These are phyloP conservation scores for Fusarium incarnatum DNA, from an alignment of 2,329 filamentous ascomycete species.

Conservation along the genomic window DNA sequence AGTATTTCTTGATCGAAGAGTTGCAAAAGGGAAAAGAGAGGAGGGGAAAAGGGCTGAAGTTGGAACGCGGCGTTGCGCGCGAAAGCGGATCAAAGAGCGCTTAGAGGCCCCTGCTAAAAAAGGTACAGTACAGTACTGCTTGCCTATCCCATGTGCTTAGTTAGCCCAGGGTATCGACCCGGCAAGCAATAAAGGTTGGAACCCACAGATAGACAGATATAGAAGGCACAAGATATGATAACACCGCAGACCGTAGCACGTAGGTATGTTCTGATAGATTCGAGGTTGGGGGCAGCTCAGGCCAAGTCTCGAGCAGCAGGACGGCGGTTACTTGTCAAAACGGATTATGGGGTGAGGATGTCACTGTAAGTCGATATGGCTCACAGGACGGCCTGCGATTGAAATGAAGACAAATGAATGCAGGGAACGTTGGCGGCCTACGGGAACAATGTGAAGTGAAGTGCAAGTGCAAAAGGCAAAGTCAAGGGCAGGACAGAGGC, in stretches of 20 bases:
- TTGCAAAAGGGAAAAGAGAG: conserved; percentile 35
- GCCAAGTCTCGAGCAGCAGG: not conserved
- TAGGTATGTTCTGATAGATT: conserved; percentile 17
- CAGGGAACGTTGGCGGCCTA: conserved; percentile 27
- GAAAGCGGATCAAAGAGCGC: conserved; percentile 45
- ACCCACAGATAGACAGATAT: conserved; percentile 22
- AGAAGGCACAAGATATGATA: conserved; percentile 13
- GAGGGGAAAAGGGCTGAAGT: conserved; percentile 45
- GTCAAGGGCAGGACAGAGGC: conserved; percentile 30
- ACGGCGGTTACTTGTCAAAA: conserved; percentile 5
- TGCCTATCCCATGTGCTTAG: conserved; percentile 17
- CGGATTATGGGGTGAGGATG: conserved; percentile 8
- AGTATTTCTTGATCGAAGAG: conserved; percentile 32
- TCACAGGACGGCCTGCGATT: conserved; percentile 27
- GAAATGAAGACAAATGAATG: conserved; percentile 25
- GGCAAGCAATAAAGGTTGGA: conserved; percentile 24
- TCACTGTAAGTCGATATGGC: conserved; percentile 33
- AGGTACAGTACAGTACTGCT: conserved; percentile 18
- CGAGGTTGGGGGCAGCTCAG: conserved; percentile 1
- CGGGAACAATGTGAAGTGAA: not conserved
- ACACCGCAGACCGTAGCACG: conserved; percentile 35
- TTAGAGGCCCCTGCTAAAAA: conserved; percentile 43
- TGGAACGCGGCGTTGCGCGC: conserved; percentile 43
- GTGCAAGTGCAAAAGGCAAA: not conserved
- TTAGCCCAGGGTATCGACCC: conserved; percentile 25